Conservation (phyloP, 1,284 basidiomycete species). For the Acaromyces ingoldii region DNA sequence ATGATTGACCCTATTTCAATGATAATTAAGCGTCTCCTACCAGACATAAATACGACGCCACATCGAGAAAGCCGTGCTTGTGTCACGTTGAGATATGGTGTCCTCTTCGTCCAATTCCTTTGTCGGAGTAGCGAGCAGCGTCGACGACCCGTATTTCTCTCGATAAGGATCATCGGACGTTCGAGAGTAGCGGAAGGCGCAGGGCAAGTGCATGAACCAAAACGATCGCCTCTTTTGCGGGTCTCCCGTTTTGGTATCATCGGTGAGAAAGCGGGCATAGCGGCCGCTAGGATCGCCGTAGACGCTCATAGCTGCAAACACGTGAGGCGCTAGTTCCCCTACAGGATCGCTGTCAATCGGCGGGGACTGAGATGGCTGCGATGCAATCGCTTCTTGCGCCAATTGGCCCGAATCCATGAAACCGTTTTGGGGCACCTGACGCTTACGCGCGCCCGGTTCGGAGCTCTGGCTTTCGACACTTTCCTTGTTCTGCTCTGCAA, state of each 20-base stretch:
- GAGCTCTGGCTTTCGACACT: constrained; percentile 50
- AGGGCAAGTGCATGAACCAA: constrained; percentile 11
- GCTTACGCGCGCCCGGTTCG: too few relatives aligned
- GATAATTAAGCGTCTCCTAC: too few relatives aligned
- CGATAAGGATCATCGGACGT: too few relatives aligned
- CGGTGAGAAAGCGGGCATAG: constrained; percentile 50
- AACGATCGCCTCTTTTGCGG: constrained; percentile 8
- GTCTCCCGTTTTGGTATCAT: constrained; percentile 11
- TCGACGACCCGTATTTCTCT: too few relatives aligned
- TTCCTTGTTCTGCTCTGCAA: constrained; percentile 43
- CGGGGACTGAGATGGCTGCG: not conserved
- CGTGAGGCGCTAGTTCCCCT: constrained; percentile 58
- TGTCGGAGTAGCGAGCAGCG: too few relatives aligned
- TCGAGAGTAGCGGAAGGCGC: constrained; percentile 11
- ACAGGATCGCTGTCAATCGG: too few relatives aligned
- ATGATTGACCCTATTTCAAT: too few relatives aligned
- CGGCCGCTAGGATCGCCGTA: constrained; percentile 61
- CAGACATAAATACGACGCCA: too few relatives aligned
- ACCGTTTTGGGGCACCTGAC: too few relatives aligned
- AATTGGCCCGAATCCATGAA: not conserved
- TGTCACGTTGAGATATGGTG: too few relatives aligned
- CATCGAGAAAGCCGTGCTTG: too few relatives aligned
- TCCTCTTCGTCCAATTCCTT: too few relatives aligned
- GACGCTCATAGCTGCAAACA: constrained; percentile 58
- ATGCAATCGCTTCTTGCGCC: not conserved